Conservation (phyloP, 345 rosid genomes). For the Eucalyptus tenuipes region DNA sequence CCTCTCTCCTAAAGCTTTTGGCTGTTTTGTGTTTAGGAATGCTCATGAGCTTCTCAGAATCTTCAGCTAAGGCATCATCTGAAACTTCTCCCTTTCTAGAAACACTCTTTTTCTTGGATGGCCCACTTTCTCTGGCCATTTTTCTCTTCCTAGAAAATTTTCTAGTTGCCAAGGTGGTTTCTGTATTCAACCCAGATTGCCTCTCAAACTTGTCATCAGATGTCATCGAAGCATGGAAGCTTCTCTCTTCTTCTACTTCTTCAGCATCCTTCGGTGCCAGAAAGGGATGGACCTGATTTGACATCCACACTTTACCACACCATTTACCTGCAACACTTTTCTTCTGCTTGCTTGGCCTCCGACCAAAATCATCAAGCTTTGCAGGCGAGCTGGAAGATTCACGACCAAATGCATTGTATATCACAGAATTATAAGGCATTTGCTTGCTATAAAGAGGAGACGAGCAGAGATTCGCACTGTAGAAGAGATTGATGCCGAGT, state of each 20-base stretch:
- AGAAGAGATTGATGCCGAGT: conserved; percentile 79
- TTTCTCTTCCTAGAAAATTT: conserved; percentile 67
- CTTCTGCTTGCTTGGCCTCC: conserved; percentile 46
- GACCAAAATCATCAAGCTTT: conserved; percentile 25
- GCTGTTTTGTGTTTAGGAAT: conserved; percentile 23
- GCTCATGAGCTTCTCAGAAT: conserved; percentile 24
- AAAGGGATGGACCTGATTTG: conserved; percentile 88
- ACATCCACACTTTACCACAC: conserved; percentile 99
- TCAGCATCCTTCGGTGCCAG: conserved; percentile 38
- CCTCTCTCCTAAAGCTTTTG: conserved; percentile 26
- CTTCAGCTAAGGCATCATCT: conserved; percentile 40
- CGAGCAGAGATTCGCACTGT: conserved; percentile 71
- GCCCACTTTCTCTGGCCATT: conserved; percentile 13
- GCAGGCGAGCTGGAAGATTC: conserved; percentile 40
- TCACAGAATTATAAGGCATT: conserved; percentile 86
- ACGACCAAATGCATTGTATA: conserved; percentile 80
- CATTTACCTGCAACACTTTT: conserved; percentile 90
- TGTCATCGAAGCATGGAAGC: conserved; percentile 1
- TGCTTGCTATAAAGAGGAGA: conserved; percentile 89
- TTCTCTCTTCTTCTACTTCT: conserved; percentile 46
- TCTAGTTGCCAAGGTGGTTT: conserved; percentile 19
- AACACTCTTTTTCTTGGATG: conserved; percentile 21
- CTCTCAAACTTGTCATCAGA: conserved; percentile 37
- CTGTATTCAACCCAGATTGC: conserved; percentile 12
- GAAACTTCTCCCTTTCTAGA: conserved; percentile 30